Percentiles rank a stretch among this genome's conserved stretches.
Evolutionary conservation across 768 basidiomycete species (phyloP).

Genomic region (Termitomyces sp.): DNA sequence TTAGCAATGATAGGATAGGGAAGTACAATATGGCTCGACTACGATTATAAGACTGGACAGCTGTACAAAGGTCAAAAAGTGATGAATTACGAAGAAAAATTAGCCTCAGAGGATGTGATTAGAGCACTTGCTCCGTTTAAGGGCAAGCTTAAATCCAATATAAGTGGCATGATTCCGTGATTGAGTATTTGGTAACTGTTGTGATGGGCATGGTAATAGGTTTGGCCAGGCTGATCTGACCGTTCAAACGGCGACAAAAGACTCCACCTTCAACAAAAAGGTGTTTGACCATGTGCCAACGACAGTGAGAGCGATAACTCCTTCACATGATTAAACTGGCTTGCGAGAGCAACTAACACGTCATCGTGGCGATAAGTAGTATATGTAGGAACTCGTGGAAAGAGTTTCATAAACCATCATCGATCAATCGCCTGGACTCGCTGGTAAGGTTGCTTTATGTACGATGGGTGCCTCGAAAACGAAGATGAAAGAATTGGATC

Average conservation of each 20-base stretch:
- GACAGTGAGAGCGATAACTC: background rate
- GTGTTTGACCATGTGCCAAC: background rate
- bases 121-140: constrained; percentile 10
- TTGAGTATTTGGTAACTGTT: background rate
- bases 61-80: background rate
- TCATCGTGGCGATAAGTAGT: background rate
- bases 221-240: background rate
- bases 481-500: too few species aligned
- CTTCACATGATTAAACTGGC: background rate
- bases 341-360: background rate
- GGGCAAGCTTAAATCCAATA: background rate
- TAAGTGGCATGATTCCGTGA: background rate
- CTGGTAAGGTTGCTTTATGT: background rate
- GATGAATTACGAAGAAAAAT: background rate
- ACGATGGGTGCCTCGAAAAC: background rate
- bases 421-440: background rate
- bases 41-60: background rate
- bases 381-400: background rate
- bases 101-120: constrained; percentile 3
- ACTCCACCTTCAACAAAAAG: background rate
- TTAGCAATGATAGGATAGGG: background rate
- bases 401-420: background rate
- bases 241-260: too few species aligned
- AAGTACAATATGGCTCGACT: background rate
- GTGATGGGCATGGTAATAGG: background rate